Conservation (phyloP, 306 rosid genomes). For the Spatholobus suberectus region DNA sequence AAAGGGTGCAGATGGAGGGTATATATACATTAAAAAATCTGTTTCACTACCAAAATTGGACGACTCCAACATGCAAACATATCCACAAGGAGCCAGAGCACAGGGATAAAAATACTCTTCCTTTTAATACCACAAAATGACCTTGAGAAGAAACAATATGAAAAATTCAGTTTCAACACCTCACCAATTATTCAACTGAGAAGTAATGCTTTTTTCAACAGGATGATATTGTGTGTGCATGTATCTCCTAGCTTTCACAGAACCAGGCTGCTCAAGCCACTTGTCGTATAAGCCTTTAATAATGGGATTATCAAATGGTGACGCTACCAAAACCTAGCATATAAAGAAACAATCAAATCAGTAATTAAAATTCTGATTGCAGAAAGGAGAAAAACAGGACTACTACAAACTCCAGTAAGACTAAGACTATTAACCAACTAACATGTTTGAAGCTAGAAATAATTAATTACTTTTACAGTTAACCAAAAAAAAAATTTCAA, state of each 20-base stretch:
- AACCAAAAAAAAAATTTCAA: background rate
- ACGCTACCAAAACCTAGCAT: constrained; percentile 64
- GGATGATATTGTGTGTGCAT: constrained; percentile 86
- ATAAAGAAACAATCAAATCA: constrained; percentile 9
- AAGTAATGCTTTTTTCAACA: constrained; percentile 82
- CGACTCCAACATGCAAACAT: constrained; percentile 48
- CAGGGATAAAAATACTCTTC: constrained; percentile 3
- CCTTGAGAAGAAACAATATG: constrained; percentile 28
- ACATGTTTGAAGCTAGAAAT: background rate
- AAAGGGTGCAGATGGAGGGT: constrained; percentile 24
- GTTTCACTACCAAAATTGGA: constrained; percentile 60
- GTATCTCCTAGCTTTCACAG: constrained; percentile 83
- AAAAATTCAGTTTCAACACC: constrained; percentile 21
- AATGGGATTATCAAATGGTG: constrained; percentile 71
- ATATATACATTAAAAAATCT: constrained; percentile 42
- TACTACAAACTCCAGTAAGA: background rate
- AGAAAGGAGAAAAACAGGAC: background rate
- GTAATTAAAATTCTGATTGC: constrained; percentile 20
- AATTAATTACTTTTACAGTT: background rate
- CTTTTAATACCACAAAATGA: constrained; percentile 12
- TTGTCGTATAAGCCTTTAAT: constrained; percentile 69
- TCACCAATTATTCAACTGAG: constrained; percentile 94
- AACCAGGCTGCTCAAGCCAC: constrained; percentile 91
- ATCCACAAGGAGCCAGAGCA: constrained; percentile 39
- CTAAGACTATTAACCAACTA: background rate